Base-by-base conservation (phyloP, 78 protist species). In the Cavenderia fasciculata region DNA sequence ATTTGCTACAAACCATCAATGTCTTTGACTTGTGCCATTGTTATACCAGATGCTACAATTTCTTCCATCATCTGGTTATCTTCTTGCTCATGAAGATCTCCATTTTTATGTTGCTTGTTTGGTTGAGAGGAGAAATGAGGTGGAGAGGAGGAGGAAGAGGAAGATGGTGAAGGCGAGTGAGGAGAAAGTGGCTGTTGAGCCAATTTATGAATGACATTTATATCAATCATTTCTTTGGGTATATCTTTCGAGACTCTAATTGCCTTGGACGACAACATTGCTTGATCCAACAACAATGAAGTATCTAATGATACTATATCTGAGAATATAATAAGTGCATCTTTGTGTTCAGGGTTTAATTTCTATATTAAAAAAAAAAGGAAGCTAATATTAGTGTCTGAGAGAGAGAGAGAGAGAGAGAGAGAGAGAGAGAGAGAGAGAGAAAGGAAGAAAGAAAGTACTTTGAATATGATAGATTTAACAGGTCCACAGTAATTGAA, bases 41-140 rank as follows among this genome's bases (percentile, higher is more conserved):
- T 47, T 19, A 63, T 63, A 16, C 72, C 72, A 34, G 72, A 40
- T 21, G 72, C 33, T 16, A 63, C 51, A 21, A 63, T 63, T n/a
- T 63, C 72, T 38, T 63, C 72, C 21, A 63, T 12, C 14, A 63
- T 36, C 8, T n/a, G 19, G 3, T 33, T 40, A 63, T 63, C 72
- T 36, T 43, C 33, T 63, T 63, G 38, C 4, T 56, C 72, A 36
- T 5, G 4, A 16, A 52, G 27, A 3, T 10, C 12, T 52, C 7
- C 14, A 52, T 16, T 4, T 16, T 52, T 25, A 52, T 52, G 14
- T 25, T 52, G 33, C 4, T 5, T 16, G 12, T 16, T 5, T 52
- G 59, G 59, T 52, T 52, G 7, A 16, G 7, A 4, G 4, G 6
- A 16, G n/a, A 25, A 16, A 16, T 16, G 14, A 3, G 59, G 59